Conservation (phyloP, 768 basidiomycete species). For the Coprinellus aureogranulatus region DNA sequence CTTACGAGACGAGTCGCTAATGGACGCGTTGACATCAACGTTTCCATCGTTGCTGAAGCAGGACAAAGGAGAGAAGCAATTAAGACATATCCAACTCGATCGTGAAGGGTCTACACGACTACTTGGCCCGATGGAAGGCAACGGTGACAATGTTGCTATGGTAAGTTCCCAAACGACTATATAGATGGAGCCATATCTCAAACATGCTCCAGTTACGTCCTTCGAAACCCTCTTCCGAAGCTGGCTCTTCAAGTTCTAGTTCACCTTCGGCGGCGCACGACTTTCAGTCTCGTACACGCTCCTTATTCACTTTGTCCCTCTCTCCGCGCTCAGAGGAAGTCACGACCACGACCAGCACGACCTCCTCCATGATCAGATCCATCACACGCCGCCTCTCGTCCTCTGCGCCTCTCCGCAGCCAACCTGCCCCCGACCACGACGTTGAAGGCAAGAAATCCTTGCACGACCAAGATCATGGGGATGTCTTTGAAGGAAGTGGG, state of each 20-base stretch:
- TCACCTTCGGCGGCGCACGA: neutral
- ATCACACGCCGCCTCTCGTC: constrained; percentile 1
- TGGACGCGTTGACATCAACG: neutral
- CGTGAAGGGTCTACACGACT: neutral
- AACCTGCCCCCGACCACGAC: neutral
- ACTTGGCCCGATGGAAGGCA: neutral
- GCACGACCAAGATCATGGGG: neutral
- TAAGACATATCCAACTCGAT: neutral
- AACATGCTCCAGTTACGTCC: neutral
- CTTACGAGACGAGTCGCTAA: neutral
- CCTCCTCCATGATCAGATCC: constrained; percentile 1
- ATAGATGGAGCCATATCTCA: neutral
- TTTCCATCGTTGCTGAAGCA: neutral
- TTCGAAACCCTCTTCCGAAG: neutral
- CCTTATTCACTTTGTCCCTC: constrained; percentile 1
- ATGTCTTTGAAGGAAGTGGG: neutral
- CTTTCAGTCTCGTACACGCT: neutral
- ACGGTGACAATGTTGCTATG: constrained; percentile 6
- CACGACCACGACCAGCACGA: constrained; percentile 1
- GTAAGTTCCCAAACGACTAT: neutral
- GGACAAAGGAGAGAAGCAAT: neutral
- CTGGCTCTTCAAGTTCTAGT: neutral
- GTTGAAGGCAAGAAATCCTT: neutral
- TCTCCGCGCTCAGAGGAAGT: neutral
- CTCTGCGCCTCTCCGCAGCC: neutral